phyloP scores from a whole-genome alignment of 2,329 filamentous ascomycete species.

The Trichoderma citrinoviride region DNA sequence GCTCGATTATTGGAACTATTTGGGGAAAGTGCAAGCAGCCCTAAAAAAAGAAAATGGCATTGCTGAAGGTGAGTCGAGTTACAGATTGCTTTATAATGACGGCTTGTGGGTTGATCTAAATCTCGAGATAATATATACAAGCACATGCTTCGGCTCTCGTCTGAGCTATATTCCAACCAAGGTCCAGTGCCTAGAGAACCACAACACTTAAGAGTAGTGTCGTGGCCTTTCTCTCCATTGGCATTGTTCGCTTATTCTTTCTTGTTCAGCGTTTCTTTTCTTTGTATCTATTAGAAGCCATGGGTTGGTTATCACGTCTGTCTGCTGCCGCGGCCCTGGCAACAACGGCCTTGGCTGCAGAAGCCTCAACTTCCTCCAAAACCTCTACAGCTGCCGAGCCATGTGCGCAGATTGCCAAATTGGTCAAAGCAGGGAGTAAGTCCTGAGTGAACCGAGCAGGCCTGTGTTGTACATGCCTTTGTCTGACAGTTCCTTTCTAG shows the following conservation, averaged over 20 bases:
- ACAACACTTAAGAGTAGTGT: not conserved
- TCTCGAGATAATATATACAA: not conserved
- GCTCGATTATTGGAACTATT: conserved; percentile 1
- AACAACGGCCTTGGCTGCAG: not conserved
- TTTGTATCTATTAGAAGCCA: not conserved
- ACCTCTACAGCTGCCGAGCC: not conserved
- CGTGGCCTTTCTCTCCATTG: not conserved
- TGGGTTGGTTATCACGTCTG: conserved; percentile 14
- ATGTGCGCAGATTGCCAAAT: conserved; percentile 1
- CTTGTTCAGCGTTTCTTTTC: not conserved
- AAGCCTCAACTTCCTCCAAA: not conserved
- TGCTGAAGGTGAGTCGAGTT: not conserved
- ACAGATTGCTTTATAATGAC: not conserved
- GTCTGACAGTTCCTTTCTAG: not conserved
- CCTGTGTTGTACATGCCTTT: not conserved
- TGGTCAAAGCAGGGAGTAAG: not conserved
- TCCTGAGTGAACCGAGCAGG: not conserved
- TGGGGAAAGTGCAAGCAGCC: not conserved
- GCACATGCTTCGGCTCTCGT: not conserved
- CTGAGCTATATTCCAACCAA: not conserved
- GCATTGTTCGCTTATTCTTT: not conserved
- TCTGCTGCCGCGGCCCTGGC: conserved; percentile 2
- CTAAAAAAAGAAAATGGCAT: conserved; percentile 7
- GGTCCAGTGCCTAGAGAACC: not conserved
- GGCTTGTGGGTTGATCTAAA: not conserved